These are phyloP conservation scores for Fusarium siculi DNA, from an alignment of 2,329 filamentous ascomycete genomes.

Conservation along the genomic window DNA sequence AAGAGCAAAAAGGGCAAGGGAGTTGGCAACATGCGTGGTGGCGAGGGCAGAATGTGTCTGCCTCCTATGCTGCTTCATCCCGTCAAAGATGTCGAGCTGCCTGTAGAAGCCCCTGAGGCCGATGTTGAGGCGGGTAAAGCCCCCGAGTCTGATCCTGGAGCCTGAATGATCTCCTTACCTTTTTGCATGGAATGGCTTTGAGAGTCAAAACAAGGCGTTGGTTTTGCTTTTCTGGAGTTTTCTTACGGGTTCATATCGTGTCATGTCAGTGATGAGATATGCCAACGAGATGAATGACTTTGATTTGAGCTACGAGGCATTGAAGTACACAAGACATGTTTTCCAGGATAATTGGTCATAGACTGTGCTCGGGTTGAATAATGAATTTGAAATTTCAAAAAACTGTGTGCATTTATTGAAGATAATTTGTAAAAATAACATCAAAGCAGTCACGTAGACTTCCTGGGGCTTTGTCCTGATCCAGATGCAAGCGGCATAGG, in stretches of 20 bases:
- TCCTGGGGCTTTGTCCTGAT: neutral
- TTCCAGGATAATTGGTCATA: slow-evolving; percentile 19
- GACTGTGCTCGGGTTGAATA: slow-evolving; percentile 9
- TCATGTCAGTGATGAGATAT: slow-evolving; percentile 31
- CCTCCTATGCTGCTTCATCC: slow-evolving; percentile 92
- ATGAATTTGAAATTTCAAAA: slow-evolving; percentile 9
- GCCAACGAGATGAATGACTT: slow-evolving; percentile 37
- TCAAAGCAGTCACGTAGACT: neutral
- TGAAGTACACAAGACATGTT: slow-evolving; percentile 18
- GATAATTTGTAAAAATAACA: neutral
- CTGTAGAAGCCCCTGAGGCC: slow-evolving; percentile 67
- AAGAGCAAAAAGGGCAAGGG: slow-evolving; percentile 60
- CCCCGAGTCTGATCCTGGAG: slow-evolving; percentile 59
- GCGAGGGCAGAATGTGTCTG: slow-evolving; percentile 89
- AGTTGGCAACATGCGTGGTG: slow-evolving; percentile 67
- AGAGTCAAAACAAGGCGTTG: slow-evolving; percentile 31
- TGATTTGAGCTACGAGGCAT: slow-evolving; percentile 22
- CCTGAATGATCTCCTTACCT: slow-evolving; percentile 31
- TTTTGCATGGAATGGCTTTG: slow-evolving; percentile 11
- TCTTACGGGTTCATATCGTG: slow-evolving; percentile 34
- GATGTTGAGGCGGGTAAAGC: slow-evolving; percentile 51
- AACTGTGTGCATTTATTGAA: neutral
- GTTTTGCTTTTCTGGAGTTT: slow-evolving; percentile 12
- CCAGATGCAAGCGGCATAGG: neutral
- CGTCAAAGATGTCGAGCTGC: slow-evolving; percentile 78